Conservation (phyloP, 257 asterid species). For the Mentha longifolia region DNA sequence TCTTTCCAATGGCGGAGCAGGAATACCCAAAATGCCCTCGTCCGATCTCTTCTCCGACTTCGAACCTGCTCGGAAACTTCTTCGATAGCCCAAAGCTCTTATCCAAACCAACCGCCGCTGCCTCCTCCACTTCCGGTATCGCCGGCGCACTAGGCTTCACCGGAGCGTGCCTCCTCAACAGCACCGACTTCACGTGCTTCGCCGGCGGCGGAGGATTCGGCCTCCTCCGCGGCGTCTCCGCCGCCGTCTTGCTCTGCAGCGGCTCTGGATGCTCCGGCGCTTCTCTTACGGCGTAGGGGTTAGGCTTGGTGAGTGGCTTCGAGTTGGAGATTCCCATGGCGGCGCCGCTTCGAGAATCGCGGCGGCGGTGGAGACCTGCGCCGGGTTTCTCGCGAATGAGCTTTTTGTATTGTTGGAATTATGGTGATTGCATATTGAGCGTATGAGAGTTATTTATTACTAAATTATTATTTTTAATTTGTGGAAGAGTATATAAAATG, state of each 20-base stretch:
- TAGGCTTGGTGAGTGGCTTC: slow-evolving; percentile 53
- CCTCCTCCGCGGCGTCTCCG: slow-evolving; percentile 39
- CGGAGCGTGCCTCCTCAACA: slow-evolving; percentile 32
- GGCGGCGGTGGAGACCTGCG: background rate
- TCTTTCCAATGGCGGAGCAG: slow-evolving; percentile 60
- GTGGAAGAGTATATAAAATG: too few species aligned
- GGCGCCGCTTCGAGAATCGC: background rate
- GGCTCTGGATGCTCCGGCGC: slow-evolving; percentile 31
- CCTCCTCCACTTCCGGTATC: slow-evolving; percentile 31
- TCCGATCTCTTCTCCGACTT: slow-evolving; percentile 67
- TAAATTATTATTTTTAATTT: too few species aligned
- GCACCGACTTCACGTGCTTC: slow-evolving; percentile 51
- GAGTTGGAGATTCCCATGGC: slow-evolving; percentile 65
- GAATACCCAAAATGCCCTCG: slow-evolving; percentile 78
- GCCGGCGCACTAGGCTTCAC: slow-evolving; percentile 40
- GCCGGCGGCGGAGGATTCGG: slow-evolving; percentile 69
- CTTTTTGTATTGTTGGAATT: background rate
- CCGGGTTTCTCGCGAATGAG: background rate
- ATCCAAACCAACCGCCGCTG: slow-evolving; percentile 47
- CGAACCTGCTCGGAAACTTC: slow-evolving; percentile 53
- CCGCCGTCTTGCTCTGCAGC: slow-evolving; percentile 31
- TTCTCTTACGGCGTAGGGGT: slow-evolving; percentile 52
- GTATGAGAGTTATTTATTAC: background rate
- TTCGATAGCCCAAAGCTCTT: slow-evolving; percentile 68
- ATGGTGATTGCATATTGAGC: slow-evolving; percentile 9